Percentiles rank a stretch among this genome's conserved stretches.
These are phyloP conservation scores for Wallemia mellicola DNA, from an alignment of 1,284 basidiomycete species.

Conservation along the genomic window DNA sequence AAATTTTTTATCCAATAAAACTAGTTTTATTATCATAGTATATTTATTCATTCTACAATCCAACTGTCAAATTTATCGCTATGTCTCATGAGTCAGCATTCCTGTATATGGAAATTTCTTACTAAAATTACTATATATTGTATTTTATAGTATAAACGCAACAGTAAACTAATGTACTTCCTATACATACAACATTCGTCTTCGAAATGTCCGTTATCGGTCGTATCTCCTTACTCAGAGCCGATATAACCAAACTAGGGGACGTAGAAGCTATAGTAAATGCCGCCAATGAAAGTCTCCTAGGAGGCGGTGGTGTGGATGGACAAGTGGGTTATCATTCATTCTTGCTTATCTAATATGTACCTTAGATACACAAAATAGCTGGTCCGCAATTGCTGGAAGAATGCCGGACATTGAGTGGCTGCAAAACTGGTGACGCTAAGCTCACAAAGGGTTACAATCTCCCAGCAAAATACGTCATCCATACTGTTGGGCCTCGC, in stretches of 20 bases:
- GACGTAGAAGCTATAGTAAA: constrained; percentile 56
- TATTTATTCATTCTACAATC: no score
- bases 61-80: no score
- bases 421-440: constrained; percentile 50
- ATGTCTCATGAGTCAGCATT: no score
- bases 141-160: no score
- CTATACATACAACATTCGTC: no score
- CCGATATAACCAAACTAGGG: constrained; percentile 36
- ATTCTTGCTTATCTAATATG: no score
- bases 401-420: constrained; percentile 40
- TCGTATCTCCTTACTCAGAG: constrained; percentile 19
- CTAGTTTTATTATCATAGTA: no score
- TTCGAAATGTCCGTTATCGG: not conserved
- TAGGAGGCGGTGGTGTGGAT: constrained; percentile 52
- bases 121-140: no score
- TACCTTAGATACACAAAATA: constrained; percentile 55
- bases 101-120: no score
- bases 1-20: no score
- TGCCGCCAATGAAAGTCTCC: constrained; percentile 45
- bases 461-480: constrained; percentile 31
- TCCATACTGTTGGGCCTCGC: constrained; percentile 72
- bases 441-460: constrained; percentile 50
- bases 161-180: no score
- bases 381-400: constrained; percentile 40
- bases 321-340: no score